These are phyloP conservation scores for Penicillium nordicum DNA, from an alignment of 2,329 filamentous ascomycete species.

Conservation along the genomic window DNA sequence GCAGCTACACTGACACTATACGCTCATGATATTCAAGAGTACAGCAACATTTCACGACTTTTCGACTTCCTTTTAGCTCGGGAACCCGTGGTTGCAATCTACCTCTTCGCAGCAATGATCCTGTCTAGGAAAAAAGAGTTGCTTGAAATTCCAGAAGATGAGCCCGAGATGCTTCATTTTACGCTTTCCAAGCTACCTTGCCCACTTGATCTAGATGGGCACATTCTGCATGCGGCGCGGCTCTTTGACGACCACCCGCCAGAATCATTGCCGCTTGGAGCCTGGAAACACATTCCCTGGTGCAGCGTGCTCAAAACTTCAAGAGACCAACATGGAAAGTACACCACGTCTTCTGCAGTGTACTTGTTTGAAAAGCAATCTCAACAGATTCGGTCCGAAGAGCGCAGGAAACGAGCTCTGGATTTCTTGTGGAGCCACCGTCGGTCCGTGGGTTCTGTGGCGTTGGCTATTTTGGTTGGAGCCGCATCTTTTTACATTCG, in stretches of 20 bases:
- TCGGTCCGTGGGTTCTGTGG: slow-evolving; percentile 59
- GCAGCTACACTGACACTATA: slow-evolving; percentile 94
- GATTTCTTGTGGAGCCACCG: slow-evolving; percentile 62
- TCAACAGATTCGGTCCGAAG: slow-evolving; percentile 64
- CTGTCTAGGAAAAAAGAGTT: slow-evolving; percentile 76
- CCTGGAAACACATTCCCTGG: slow-evolving; percentile 69
- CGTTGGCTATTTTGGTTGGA: slow-evolving; percentile 64
- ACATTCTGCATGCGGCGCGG: slow-evolving; percentile 63
- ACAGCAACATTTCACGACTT: slow-evolving; percentile 80
- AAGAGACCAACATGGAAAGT: slow-evolving; percentile 50
- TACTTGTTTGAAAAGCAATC: slow-evolving; percentile 68
- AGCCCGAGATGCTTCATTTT: slow-evolving; percentile 89
- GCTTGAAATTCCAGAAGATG: slow-evolving; percentile 75
- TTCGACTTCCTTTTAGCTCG: slow-evolving; percentile 89
- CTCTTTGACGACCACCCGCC: slow-evolving; percentile 70
- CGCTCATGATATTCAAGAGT: slow-evolving; percentile 89
- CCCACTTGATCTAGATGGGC: slow-evolving; percentile 72
- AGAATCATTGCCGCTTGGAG: slow-evolving; percentile 58
- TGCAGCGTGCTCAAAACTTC: slow-evolving; percentile 86
- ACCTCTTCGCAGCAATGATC: slow-evolving; percentile 87
- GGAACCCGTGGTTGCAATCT: slow-evolving; percentile 84
- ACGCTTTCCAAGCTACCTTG: slow-evolving; percentile 82
- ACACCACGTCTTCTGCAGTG: slow-evolving; percentile 65
- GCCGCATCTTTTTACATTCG: slow-evolving; percentile 66
- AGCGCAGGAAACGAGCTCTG: slow-evolving; percentile 53